Percentiles rank a stretch among this genome's conserved stretches.
Conservation (phyloP, 2,329 filamentous ascomycete genomes). For the Sordariomycetes sp. region DNA sequence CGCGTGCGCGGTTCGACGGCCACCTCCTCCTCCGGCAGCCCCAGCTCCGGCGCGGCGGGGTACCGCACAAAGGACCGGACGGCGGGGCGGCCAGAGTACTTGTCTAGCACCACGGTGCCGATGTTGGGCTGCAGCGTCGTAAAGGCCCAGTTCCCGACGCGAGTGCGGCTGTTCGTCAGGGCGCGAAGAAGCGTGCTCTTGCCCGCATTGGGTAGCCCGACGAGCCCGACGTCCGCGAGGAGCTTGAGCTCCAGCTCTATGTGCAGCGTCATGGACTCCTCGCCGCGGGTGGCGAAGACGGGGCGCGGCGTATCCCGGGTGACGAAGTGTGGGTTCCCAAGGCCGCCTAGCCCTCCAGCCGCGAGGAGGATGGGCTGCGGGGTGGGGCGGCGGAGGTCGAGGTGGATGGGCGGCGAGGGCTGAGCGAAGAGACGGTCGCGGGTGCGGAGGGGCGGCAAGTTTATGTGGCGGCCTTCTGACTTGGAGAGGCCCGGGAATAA, state of each 20-base stretch:
- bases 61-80: constrained; percentile 19
- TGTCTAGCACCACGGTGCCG: constrained; percentile 86
- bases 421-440: constrained; percentile 48
- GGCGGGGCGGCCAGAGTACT: constrained; percentile 62
- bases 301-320: constrained; percentile 63
- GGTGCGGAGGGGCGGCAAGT: constrained; percentile 35
- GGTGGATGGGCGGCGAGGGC: constrained; percentile 56
- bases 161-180: constrained; percentile 75
- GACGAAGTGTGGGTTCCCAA: constrained; percentile 89
- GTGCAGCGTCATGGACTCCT: constrained; percentile 62
- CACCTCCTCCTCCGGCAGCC: constrained; percentile 26
- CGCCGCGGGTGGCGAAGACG: constrained; percentile 79
- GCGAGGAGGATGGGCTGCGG: constrained; percentile 74
- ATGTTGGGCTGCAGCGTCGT: constrained; percentile 93
- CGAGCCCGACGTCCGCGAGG: constrained; percentile 85
- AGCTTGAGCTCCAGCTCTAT: constrained; percentile 88
- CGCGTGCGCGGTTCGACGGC: constrained; percentile 50
- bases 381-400: constrained; percentile 66
- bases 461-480: constrained; percentile 46
- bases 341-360: constrained; percentile 74
- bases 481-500: constrained; percentile 68
- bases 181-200: constrained; percentile 87
- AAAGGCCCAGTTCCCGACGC: constrained; percentile 92
- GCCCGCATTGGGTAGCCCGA: constrained; percentile 89
- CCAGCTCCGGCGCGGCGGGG: constrained; percentile 17